These are phyloP conservation scores for Russula ochroleuca DNA, from an alignment of 768 basidiomycete genomes.

Conservation along the genomic window DNA sequence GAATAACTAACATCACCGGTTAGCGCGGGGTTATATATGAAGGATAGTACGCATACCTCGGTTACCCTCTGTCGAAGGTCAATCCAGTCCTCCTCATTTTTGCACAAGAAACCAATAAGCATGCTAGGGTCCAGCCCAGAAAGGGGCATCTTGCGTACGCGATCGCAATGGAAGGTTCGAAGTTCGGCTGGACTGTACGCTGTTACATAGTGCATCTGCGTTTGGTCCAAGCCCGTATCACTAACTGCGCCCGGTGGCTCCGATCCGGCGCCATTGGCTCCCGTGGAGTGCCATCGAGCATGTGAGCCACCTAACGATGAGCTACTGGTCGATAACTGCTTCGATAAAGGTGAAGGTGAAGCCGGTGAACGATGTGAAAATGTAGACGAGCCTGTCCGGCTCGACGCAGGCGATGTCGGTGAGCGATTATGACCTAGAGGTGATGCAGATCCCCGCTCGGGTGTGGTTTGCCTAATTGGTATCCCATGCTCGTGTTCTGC, in stretches of 20 bases:
- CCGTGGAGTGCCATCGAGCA: slow-evolving; percentile 35
- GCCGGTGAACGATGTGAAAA: slow-evolving; percentile 56
- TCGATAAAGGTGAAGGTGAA: slow-evolving; percentile 62
- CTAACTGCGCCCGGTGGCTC: slow-evolving; percentile 16
- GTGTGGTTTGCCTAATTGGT: slow-evolving; percentile 22
- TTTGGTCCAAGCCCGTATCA: slow-evolving; percentile 35
- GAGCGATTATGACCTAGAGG: slow-evolving; percentile 29
- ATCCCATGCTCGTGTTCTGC: slow-evolving; percentile 12
- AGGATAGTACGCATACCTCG: neutral
- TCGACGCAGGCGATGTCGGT: slow-evolving; percentile 29
- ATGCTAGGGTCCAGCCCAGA: slow-evolving; percentile 93
- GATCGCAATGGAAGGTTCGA: slow-evolving; percentile 94
- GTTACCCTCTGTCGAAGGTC: slow-evolving; percentile 64
- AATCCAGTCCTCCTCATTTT: slow-evolving; percentile 75
- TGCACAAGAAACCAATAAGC: slow-evolving; percentile 89
- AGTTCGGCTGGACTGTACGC: slow-evolving; percentile 74
- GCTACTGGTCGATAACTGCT: slow-evolving; percentile 51
- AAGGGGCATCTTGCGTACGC: slow-evolving; percentile 90
- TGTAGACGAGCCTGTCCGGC: slow-evolving; percentile 33
- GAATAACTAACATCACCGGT: slow-evolving; percentile 38
- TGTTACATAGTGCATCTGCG: slow-evolving; percentile 60
- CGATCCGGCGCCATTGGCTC: slow-evolving; percentile 36
- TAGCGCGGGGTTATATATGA: neutral
- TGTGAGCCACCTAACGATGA: slow-evolving; percentile 35
- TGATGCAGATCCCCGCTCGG: slow-evolving; percentile 14